Conservation (phyloP, 192 early-diverging fungal genomes). For the Entomortierella beljakovae region DNA sequence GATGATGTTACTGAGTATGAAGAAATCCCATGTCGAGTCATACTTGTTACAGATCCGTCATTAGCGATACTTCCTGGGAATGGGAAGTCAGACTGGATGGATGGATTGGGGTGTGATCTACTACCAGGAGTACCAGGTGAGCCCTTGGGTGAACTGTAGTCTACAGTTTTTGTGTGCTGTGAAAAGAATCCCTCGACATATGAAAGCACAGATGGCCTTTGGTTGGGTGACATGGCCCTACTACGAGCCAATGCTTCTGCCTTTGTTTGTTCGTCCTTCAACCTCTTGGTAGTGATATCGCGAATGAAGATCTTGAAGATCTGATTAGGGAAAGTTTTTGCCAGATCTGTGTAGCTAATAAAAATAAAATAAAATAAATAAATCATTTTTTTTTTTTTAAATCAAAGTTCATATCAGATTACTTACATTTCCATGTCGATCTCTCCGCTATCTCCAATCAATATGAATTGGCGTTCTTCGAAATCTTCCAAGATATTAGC, state of each 20-base stretch:
- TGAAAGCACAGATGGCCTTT: background rate
- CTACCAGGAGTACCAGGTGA: no score
- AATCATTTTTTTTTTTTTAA: background rate
- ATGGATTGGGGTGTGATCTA: no score
- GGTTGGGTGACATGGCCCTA: conserved; percentile 12
- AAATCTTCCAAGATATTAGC: conserved; percentile 68
- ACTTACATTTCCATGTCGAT: conserved; percentile 87
- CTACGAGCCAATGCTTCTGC: no score
- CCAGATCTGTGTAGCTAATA: conserved; percentile 70
- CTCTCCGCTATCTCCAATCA: conserved; percentile 94
- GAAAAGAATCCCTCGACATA: conserved; percentile 8
- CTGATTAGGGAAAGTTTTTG: conserved; percentile 67
- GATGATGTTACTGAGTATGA: no score
- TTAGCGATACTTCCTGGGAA: no score
- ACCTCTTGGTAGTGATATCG: conserved; percentile 64
- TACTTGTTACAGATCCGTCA: no score
- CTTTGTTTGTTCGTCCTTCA: no score
- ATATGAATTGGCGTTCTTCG: conserved; percentile 84
- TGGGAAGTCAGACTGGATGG: no score
- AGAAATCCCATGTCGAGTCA: no score
- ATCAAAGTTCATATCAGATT: background rate
- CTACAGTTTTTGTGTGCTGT: background rate
- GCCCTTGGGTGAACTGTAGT: no score
- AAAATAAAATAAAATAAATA: background rate
- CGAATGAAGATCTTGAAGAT: conserved; percentile 90